phyloP scores from a whole-genome alignment of 768 basidiomycete species.

The Panaeolus cyanescens region DNA sequence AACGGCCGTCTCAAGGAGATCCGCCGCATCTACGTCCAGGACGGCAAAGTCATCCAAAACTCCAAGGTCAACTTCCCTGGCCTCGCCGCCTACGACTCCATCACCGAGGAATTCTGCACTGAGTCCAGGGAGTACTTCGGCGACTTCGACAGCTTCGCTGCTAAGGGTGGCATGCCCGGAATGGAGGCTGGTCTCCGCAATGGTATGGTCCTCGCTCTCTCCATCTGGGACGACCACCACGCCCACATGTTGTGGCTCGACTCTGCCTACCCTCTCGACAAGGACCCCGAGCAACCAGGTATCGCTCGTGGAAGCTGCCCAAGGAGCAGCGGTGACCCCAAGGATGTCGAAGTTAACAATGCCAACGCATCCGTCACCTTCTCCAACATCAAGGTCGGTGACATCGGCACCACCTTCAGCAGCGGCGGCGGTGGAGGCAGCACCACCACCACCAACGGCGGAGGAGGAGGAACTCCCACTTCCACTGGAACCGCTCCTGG shows the following conservation, averaged over 20 bases:
- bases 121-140: not conserved
- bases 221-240: conserved; percentile 16
- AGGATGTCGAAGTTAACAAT: conserved; percentile 35
- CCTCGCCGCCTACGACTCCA: not conserved
- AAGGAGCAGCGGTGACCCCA: conserved; percentile 40
- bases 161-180: conserved; percentile 23
- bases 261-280: conserved; percentile 35
- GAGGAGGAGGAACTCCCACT: conserved; percentile 10
- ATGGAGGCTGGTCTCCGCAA: conserved; percentile 31
- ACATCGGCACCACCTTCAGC: conserved; percentile 41
- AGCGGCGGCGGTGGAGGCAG: not conserved
- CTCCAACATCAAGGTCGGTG: conserved; percentile 51
- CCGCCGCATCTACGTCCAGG: conserved; percentile 31
- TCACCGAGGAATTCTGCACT: not conserved
- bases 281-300: conserved; percentile 30
- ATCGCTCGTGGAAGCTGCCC: conserved; percentile 48
- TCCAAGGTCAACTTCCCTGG: conserved; percentile 1
- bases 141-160: not conserved
- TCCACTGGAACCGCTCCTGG: conserved; percentile 20
- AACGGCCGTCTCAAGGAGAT: conserved; percentile 13
- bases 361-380: conserved; percentile 41
- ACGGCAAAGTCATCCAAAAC: conserved; percentile 1
- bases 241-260: conserved; percentile 53
- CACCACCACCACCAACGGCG: not conserved
- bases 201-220: conserved; percentile 48